Evolutionary conservation across 495 filamentous ascomycete species (phyloP), one percentile per base, ranked within the genome.

Genomic region (Chaetomidium leptoderma): DNA sequence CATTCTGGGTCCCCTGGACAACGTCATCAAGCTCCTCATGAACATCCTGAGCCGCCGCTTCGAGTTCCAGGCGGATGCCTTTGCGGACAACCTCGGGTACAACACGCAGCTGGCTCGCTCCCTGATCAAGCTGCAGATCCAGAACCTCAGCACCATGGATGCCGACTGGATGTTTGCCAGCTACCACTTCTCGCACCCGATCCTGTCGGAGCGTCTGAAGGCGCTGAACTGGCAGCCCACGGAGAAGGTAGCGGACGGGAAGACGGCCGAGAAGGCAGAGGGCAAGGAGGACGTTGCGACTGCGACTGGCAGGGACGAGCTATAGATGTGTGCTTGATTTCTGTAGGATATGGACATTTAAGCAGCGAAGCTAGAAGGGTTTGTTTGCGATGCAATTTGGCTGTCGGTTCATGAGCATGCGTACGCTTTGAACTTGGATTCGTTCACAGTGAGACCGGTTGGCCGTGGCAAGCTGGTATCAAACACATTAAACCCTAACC

Each of bases 61-160:
- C 67, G 93, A 98, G 75, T 98, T 91, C 73, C 84, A 98, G 80
- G 93, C 93, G 49, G 92, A 92, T 85, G 81, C 68, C 71, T 98
- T 98, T 66, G 93, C 92, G 46, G 79, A 85, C 60, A 78, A 81
- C 17, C 85, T 96, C 8, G 93, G 95, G 21, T 97, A 95, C 73
- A 84, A 84, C n/a, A 75, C 80, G 23, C 86, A 96, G 65, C 85
- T 98, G 27, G 90, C 91, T 10, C 75, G 83, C 56, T 91, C 90
- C 16, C 80, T 98, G 58, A 89, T 97, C 74, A 98, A 97, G 77
- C 87, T 98, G 37, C 93, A 98, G 72, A 90, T 97, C 70, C 90
- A 97, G 76, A 98, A 98, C 67, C 80, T 98, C 55, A 92, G 90
- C 75, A 95, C 89, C 55, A 97, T 97, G 92, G 95, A 98, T 70